Evolutionary conservation across 768 basidiomycete species (phyloP).

Genomic region (Punctularia strigosozonata): DNA sequence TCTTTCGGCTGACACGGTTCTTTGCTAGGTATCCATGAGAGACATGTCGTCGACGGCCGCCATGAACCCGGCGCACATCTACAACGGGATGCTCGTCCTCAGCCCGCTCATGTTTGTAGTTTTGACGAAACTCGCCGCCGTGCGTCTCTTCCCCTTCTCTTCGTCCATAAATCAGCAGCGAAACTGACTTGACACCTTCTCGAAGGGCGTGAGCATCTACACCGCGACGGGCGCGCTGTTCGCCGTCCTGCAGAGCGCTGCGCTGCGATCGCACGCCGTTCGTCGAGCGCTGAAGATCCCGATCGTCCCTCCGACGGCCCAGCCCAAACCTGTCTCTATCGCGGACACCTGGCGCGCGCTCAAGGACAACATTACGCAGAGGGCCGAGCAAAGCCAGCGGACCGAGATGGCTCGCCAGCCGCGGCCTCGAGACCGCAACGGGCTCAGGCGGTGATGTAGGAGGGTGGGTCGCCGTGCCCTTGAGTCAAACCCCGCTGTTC

Average conservation of each 20-base stretch:
- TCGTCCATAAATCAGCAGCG: not conserved
- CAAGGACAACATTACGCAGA: too few species aligned
- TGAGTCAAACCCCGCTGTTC: too few species aligned
- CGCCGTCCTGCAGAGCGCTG: conserved; percentile 32
- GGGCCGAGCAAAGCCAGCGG: too few species aligned
- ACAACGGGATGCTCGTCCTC: conserved; percentile 36
- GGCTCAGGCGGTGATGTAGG: too few species aligned
- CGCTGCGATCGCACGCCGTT: conserved; percentile 31
- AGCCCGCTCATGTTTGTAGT: conserved; percentile 37
- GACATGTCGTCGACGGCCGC: too few species aligned
- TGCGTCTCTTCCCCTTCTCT: conserved; percentile 22
- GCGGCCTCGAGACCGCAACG: too few species aligned
- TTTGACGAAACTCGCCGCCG: conserved; percentile 52
- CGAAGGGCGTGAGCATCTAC: conserved; percentile 47
- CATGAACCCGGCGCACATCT: conserved; percentile 50
- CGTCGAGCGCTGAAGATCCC: conserved; percentile 27
- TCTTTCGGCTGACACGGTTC: too few species aligned
- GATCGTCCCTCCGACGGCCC: conserved; percentile 6
- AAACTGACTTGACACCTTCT: not conserved
- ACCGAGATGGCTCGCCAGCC: too few species aligned
- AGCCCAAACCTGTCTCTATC: not conserved
- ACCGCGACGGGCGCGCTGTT: conserved; percentile 37
- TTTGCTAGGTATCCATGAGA: too few species aligned
- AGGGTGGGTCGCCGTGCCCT: too few species aligned
- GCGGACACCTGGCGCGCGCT: not conserved